A percentile compares a stretch with the other conserved stretches of the same genome.
Evolutionary conservation across 208 protist species (phyloP).

Genomic region (Crithidia brevicula): DNA sequence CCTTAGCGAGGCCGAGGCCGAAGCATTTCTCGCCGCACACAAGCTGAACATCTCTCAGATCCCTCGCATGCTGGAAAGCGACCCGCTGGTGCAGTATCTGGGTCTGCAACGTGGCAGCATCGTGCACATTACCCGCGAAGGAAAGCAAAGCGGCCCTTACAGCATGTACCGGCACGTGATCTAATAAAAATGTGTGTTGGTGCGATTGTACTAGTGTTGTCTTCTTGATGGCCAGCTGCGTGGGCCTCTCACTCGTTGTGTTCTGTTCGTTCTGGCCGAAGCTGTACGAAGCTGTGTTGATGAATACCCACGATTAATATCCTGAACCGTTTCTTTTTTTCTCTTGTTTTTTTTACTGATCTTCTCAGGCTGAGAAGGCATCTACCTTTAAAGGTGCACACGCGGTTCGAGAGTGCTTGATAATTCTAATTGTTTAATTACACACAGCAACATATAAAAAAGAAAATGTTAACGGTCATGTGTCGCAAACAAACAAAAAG

Average conservation of each 20-base stretch:
- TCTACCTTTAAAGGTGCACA: too few species aligned
- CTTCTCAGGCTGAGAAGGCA: too few species aligned
- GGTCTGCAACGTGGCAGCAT: constrained; percentile 91
- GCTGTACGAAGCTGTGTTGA: not conserved
- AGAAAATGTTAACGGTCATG: not conserved
- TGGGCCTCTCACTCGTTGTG: too few species aligned
- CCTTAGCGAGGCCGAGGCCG: constrained; percentile 75
- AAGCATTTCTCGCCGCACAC: constrained; percentile 75
- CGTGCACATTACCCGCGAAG: constrained; percentile 94
- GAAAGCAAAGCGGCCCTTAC: constrained; percentile 96
- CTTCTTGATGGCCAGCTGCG: too few species aligned
- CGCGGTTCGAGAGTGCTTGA: too few species aligned
- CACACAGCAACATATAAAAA: constrained; percentile 1
- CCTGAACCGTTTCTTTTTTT: not conserved
- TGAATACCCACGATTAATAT: too few species aligned
- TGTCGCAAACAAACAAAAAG: too few species aligned
- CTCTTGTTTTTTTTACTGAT: constrained; percentile 28
- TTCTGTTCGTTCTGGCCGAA: too few species aligned
- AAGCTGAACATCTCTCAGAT: constrained; percentile 95
- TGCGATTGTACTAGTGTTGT: too few species aligned
- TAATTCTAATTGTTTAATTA: too few species aligned
- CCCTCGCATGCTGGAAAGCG: constrained; percentile 94
- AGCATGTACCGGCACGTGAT: constrained; percentile 97
- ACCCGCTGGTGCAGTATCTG: constrained; percentile 96
- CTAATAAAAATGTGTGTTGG: constrained; percentile 35